Conservation (phyloP, 441 rosid genomes). For the Pelargonium cotyledonis region DNA sequence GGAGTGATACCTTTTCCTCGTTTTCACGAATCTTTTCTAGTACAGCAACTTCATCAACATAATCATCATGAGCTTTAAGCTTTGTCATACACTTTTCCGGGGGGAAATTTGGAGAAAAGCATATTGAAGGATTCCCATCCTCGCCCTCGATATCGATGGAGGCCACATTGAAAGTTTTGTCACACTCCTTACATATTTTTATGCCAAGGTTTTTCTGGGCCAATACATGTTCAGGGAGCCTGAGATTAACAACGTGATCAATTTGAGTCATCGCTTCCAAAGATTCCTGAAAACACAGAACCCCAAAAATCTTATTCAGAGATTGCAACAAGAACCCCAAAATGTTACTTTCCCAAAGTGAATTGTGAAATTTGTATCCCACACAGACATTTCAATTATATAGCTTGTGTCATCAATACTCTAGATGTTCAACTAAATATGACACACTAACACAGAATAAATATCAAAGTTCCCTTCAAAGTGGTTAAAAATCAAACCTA, state of each 20-base stretch:
- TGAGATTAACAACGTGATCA: constrained; percentile 61
- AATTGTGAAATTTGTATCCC: too few species aligned
- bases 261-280: constrained; percentile 49
- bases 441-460: too few species aligned
- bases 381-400: too few species aligned
- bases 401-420: too few species aligned
- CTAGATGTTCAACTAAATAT: too few species aligned
- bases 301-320: background rate
- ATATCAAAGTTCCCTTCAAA: too few species aligned
- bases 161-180: constrained; percentile 49
- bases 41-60: constrained; percentile 53
- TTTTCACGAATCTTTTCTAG: constrained; percentile 52
- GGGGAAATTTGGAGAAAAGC: constrained; percentile 62
- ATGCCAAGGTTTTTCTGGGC: constrained; percentile 61
- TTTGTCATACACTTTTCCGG: constrained; percentile 53
- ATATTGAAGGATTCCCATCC: constrained; percentile 46
- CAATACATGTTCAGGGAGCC: constrained; percentile 51
- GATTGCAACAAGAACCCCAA: background rate
- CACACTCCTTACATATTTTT: constrained; percentile 57
- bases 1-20: constrained; percentile 40
- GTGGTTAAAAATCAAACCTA: too few species aligned
- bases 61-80: constrained; percentile 54
- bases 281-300: constrained; percentile 38
- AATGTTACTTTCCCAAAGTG: too few species aligned
- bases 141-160: constrained; percentile 43